Base-by-base conservation (phyloP, 2,329 filamentous ascomycete genomes). In the Thelonectria blattea region DNA sequence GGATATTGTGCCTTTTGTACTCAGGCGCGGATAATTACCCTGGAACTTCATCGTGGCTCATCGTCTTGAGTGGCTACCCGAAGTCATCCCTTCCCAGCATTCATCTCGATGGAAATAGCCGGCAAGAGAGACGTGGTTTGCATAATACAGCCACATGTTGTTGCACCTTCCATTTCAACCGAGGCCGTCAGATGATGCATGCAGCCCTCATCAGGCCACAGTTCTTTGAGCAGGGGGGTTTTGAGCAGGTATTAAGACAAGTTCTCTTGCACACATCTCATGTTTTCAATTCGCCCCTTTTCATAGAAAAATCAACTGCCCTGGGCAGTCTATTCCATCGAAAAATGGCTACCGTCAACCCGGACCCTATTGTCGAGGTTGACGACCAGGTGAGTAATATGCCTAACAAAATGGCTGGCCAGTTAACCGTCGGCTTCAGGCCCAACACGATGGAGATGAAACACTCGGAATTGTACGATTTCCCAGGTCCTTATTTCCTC, bases 321-420 rank as follows among this genome's bases (percentile, higher is more conserved):
- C n/a, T n/a, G n/a, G n/a, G n/a, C n/a, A n/a, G n/a, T n/a, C 14
- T 10, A 52, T 43, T 37, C 9, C 7, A 27, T 52, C 18, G 17
- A 27, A 14, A 46, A 22, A 53, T 53, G 27, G 11, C 9, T 9
- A 63, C 32, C 4, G 5, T 63, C 2, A 55, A 58, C 34, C n/a
- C 32, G 5, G 56, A 51, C 11, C 47, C 50, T 1, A 30, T 41
- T 2, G 9, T 67, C 15, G 34, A 61, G 2, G 56, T 64, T 0
- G 62, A 63, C 5, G 59, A 61, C 6, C 43, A 63, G 62, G 64
- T 67, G 30, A 1, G 3, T 7, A 5, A 8, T 15, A 4, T 10
- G 1, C 6, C 9, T 1, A 10, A 3, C 4, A 4, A 0, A 0
- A 17, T 0, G 30, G 3, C 3, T 24, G n/a, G n/a, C 12, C 1